A percentile compares a stretch with the other conserved stretches of the same genome.
phyloP scores from a whole-genome alignment of 1,139 yeast species.

The Kurtzmaniella natalensis region DNA sequence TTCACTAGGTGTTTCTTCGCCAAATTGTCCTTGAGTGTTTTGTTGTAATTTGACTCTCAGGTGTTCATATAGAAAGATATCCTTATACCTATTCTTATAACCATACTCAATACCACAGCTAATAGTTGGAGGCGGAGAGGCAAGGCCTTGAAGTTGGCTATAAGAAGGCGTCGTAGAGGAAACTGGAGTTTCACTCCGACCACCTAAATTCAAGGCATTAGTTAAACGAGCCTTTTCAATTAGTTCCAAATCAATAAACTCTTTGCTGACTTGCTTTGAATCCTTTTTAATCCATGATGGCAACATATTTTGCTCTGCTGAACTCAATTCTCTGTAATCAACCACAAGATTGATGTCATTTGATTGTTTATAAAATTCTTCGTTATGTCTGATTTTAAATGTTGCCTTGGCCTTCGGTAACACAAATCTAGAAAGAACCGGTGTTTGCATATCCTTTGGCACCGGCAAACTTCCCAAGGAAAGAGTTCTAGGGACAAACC shows the following conservation, averaged over 20 bases:
- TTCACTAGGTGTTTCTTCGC: constrained; percentile 17
- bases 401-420: constrained; percentile 19
- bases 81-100: constrained; percentile 71
- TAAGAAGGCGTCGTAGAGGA: constrained; percentile 10
- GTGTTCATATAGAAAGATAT: constrained; percentile 79
- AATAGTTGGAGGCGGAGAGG: constrained; percentile 20
- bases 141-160: constrained; percentile 8
- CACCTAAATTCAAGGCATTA: constrained; percentile 18
- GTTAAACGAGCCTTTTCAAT: constrained; percentile 29
- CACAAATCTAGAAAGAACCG: constrained; percentile 26
- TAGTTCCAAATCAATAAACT: constrained; percentile 25
- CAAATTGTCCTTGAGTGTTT: constrained; percentile 55
- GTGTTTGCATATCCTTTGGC: constrained; percentile 12
- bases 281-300: constrained; percentile 22
- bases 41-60: constrained; percentile 56
- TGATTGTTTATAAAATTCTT: constrained; percentile 23
- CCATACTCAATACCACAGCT: constrained; percentile 69
- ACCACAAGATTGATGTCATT: constrained; percentile 7
- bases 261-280: constrained; percentile 19
- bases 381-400: constrained; percentile 41
- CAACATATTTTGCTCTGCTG: constrained; percentile 12
- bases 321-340: constrained; percentile 5
- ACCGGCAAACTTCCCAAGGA: constrained; percentile 4
- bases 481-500: constrained; percentile 1
- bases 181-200: constrained; percentile 9